Percentiles rank a stretch among this genome's conserved stretches.
Conservation (phyloP, 306 rosid species). For the Morella rubra region DNA sequence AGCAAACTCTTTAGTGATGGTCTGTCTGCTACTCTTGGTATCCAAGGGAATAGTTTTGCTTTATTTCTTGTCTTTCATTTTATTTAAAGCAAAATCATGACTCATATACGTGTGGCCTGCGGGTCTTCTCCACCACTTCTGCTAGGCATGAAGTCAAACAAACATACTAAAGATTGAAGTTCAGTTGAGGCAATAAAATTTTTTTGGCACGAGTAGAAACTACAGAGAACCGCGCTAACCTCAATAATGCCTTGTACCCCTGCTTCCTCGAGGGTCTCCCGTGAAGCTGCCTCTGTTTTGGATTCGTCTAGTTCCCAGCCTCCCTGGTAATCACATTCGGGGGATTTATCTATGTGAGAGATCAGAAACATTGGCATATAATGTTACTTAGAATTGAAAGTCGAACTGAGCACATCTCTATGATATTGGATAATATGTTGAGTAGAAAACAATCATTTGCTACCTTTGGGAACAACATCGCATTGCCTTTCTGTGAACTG, state of each 20-base stretch:
- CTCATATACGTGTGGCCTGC: not conserved
- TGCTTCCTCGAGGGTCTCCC: conserved; percentile 92
- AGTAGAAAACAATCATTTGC: not conserved
- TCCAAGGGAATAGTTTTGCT: not conserved
- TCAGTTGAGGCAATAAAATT: not conserved
- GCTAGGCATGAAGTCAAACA: not conserved
- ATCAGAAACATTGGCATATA: no score
- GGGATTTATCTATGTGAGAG: not conserved
- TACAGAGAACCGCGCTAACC: conserved; percentile 39
- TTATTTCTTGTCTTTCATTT: not conserved
- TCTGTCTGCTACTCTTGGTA: no score
- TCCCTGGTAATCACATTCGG: conserved; percentile 46
- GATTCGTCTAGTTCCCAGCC: conserved; percentile 95
- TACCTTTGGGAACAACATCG: conserved; percentile 94
- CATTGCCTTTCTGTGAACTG: conserved; percentile 84
- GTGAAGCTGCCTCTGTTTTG: conserved; percentile 74
- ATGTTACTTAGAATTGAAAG: not conserved
- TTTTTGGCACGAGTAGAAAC: not conserved
- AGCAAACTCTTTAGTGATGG: no score
- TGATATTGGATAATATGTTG: conserved; percentile 1
- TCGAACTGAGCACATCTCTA: not conserved
- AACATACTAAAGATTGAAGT: not conserved
- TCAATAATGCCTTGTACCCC: conserved; percentile 78
- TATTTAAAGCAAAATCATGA: not conserved
- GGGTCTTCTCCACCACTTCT: not conserved